Evolutionary conservation across 2,329 filamentous ascomycete species (phyloP).

Genomic region (Fusarium albosuccineum): DNA sequence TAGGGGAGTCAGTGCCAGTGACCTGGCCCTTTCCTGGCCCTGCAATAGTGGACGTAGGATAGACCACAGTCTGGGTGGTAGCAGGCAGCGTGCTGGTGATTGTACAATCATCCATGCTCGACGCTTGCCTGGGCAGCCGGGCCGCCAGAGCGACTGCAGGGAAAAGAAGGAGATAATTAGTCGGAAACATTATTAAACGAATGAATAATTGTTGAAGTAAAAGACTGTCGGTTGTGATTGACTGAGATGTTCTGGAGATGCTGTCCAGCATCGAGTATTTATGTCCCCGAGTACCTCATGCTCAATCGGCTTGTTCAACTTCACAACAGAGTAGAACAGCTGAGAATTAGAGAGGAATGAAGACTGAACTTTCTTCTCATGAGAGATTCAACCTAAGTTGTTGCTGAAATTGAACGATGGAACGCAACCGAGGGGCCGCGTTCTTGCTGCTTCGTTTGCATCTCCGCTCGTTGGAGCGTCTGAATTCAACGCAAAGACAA

Average conservation of each 20-base stretch:
- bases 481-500: too few species aligned
- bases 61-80: slow-evolving; percentile 14
- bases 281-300: background rate
- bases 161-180: slow-evolving; percentile 14
- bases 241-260: background rate
- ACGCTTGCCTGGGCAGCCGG: slow-evolving; percentile 14
- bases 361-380: background rate
- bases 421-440: too few species aligned
- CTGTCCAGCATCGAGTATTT: background rate
- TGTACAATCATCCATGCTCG: slow-evolving; percentile 15
- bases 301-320: background rate
- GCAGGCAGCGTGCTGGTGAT: slow-evolving; percentile 13
- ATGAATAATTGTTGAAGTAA: slow-evolving; percentile 4
- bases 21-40: background rate
- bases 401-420: too few species aligned
- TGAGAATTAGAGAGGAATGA: background rate
- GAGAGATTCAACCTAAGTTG: too few species aligned
- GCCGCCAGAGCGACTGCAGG: slow-evolving; percentile 17
- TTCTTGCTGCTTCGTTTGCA: too few species aligned
- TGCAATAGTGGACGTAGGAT: slow-evolving; percentile 11
- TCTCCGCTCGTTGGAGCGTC: too few species aligned
- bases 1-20: background rate
- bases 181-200: slow-evolving; percentile 28
- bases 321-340: background rate
- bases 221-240: background rate